A percentile compares a stretch with the other conserved stretches of the same genome.
These are phyloP conservation scores for Mimosa bimucronata DNA, from an alignment of 306 rosid genomes.

Conservation along the genomic window DNA sequence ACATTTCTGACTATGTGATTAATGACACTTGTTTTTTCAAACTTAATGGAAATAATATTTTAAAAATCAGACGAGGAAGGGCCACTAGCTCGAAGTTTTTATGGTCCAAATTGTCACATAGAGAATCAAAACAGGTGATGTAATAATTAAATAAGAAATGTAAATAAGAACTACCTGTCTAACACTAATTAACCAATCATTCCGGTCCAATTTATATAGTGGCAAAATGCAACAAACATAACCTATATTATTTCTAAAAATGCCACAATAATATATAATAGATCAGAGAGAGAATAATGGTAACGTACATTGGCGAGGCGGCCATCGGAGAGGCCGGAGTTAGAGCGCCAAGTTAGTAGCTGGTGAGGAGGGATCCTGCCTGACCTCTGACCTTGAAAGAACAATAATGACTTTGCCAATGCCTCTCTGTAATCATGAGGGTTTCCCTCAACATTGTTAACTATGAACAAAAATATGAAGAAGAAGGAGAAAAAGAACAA, in stretches of 20 bases:
- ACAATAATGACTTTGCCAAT: constrained; percentile 73
- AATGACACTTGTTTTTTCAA: neutral
- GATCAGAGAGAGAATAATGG: neutral
- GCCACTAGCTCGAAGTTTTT: too few relatives aligned
- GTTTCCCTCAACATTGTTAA: constrained; percentile 45
- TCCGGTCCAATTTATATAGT: too few relatives aligned
- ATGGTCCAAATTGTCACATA: too few relatives aligned
- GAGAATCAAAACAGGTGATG: too few relatives aligned
- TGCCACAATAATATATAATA: too few relatives aligned
- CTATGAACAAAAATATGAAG: constrained; percentile 22
- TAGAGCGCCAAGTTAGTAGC: constrained; percentile 71
- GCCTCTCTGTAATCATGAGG: constrained; percentile 78
- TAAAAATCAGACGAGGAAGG: too few relatives aligned
- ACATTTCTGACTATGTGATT: neutral
- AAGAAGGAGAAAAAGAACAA: neutral
- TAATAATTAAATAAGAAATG: too few relatives aligned
- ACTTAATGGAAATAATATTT: neutral
- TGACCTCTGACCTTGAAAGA: constrained; percentile 92
- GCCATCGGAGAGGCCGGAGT: constrained; percentile 82
- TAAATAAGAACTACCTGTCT: too few relatives aligned
- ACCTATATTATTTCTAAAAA: neutral
- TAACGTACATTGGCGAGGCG: constrained; percentile 59
- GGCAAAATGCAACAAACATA: neutral
- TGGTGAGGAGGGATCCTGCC: constrained; percentile 69
- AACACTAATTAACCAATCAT: too few relatives aligned